Conservation (phyloP, 176 grass and related monocot species). For the Eragrostis curvula region DNA sequence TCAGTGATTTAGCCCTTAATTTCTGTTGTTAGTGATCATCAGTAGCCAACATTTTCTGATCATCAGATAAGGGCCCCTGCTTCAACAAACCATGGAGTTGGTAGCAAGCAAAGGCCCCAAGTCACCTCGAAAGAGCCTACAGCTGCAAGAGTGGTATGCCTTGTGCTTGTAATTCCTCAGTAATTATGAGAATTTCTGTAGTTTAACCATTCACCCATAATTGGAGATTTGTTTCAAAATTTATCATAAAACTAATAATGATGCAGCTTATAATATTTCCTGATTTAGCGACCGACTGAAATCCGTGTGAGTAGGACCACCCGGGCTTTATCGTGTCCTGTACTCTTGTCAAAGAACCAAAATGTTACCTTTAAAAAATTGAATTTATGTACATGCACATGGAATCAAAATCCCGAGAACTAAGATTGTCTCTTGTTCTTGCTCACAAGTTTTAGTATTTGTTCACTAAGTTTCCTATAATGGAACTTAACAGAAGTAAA, state of each 20-base stretch:
- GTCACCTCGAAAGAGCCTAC: slow-evolving; percentile 44
- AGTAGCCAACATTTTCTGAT: slow-evolving; percentile 19
- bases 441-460: background rate
- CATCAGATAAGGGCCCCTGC: slow-evolving; percentile 42
- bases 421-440: background rate
- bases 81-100: slow-evolving; percentile 44
- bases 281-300: background rate
- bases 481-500: background rate
- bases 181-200: background rate
- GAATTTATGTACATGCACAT: slow-evolving; percentile 8
- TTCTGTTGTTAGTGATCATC: background rate
- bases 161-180: background rate
- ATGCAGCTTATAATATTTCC: background rate
- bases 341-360: background rate
- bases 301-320: background rate
- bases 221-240: background rate
- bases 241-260: background rate
- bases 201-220: background rate
- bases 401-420: background rate
- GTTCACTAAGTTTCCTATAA: background rate
- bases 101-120: slow-evolving; percentile 48
- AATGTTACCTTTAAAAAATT: background rate
- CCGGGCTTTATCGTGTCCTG: background rate
- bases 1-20: background rate
- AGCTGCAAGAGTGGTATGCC: slow-evolving; percentile 51